Base-by-base conservation (phyloP, 257 asterid genomes). In the Leptodermis oblonga region DNA sequence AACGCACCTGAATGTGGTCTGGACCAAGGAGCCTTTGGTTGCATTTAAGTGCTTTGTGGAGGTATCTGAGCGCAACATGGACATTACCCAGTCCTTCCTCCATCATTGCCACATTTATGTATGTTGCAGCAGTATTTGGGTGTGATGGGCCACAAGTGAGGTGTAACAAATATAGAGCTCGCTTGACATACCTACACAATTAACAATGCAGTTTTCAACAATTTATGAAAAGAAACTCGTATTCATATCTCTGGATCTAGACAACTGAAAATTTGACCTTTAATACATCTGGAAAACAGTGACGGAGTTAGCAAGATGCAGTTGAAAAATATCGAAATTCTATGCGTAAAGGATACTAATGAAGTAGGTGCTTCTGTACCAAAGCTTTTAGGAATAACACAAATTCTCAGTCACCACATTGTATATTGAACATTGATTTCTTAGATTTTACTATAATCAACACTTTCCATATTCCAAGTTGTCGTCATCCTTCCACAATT, bases 61-160 rank as follows among this genome's bases (percentile, higher is more conserved):
- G 97, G 79, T 91, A 91, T 79, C 97, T 87, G 69, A 91, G 89
- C 54, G 97, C 97, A 70, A 91, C 90, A 36, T 87, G 97, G 79
- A 91, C 97, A 79, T 91, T 91, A 51, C 97, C 97, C 69, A 91
- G 82, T 39, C 97, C 97, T 82, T 91, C 97, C 80, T 91, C 97
- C 97, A 88, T 91, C 97, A 91, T 90, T 55, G 97, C 97, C 61
- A 90, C 97, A 84, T 90, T 90, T 75, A 90, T 90, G 81, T 90
- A 90, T 71, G 97, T 91, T 36, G 97, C 97, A 80, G 96, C 97
- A 78, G 97, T 91, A 83, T 91, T 91, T 68, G 97, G 97, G 78
- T 91, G 97, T 63, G 97, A 91, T 73, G 96, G 95, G 60, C 97
- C 96, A 74, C 97, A 91, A 3, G 96, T 91, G 74, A 91, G 96